phyloP scores from a whole-genome alignment of 345 rosid species.

The Raphanus sativus region DNA sequence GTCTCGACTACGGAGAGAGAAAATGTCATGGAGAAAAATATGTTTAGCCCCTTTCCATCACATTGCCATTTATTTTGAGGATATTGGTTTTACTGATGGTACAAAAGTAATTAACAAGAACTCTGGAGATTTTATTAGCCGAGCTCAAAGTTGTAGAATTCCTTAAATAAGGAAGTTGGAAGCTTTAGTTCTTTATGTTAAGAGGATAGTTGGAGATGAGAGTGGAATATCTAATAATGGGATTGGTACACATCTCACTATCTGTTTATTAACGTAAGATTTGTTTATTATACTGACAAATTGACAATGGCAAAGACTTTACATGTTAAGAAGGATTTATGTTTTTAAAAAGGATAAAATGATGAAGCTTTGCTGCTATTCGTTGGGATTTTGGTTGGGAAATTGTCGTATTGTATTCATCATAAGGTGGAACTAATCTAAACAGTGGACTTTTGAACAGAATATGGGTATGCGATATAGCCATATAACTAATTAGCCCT shows the following conservation, averaged over 20 bases:
- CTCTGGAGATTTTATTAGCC: not conserved
- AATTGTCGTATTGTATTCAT: not conserved
- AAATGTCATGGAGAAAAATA: too few relatives aligned
- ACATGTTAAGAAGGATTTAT: not conserved
- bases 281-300: not conserved
- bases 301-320: not conserved
- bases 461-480: constrained; percentile 29
- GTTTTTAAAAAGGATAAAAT: too few relatives aligned
- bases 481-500: not conserved
- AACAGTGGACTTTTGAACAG: constrained; percentile 80
- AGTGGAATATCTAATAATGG: too few relatives aligned
- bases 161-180: not conserved
- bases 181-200: not conserved
- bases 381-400: not conserved
- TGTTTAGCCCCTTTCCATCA: not conserved
- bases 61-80: not conserved
- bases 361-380: constrained; percentile 6
- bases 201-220: too few relatives aligned
- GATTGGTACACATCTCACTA: too few relatives aligned
- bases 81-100: not conserved
- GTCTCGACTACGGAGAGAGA: not conserved
- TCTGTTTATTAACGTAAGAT: too few relatives aligned
- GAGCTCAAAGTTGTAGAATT: not conserved
- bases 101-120: not conserved
- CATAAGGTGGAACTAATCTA: constrained; percentile 71